A percentile compares a stretch with the other conserved stretches of the same genome.
Evolutionary conservation across 495 filamentous ascomycete genomes (phyloP).

Genomic region (Penicillium nucicola): DNA sequence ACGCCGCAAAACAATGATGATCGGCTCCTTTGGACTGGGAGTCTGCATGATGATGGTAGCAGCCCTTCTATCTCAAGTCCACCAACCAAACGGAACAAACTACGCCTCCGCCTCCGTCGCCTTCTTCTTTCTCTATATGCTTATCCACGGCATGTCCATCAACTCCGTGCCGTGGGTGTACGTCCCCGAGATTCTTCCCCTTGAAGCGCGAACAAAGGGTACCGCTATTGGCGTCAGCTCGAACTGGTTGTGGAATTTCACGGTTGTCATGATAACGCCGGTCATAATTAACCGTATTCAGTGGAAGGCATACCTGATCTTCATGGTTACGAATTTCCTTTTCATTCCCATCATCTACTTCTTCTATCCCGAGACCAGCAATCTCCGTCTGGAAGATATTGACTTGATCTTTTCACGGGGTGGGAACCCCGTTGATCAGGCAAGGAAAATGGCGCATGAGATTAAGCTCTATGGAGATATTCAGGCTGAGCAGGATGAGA

Average conservation of each 20-base stretch:
- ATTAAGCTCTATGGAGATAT: slow-evolving; percentile 12
- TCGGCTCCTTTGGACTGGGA: slow-evolving; percentile 46
- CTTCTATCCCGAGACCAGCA: slow-evolving; percentile 42
- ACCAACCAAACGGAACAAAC: slow-evolving; percentile 19
- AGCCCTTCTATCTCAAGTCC: slow-evolving; percentile 40
- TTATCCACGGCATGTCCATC: slow-evolving; percentile 45
- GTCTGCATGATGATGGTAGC: slow-evolving; percentile 53
- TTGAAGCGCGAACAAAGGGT: slow-evolving; percentile 40
- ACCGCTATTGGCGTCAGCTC: slow-evolving; percentile 39
- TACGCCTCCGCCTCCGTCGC: slow-evolving; percentile 41
- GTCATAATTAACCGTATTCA: slow-evolving; percentile 49
- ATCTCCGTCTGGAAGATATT: slow-evolving; percentile 41
- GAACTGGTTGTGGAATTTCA: slow-evolving; percentile 54
- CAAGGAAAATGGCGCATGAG: slow-evolving; percentile 12
- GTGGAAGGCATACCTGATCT: slow-evolving; percentile 62
- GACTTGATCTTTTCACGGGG: slow-evolving; percentile 31
- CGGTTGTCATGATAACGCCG: slow-evolving; percentile 59
- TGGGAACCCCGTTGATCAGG: slow-evolving; percentile 14
- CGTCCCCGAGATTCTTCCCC: slow-evolving; percentile 43
- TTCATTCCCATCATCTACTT: slow-evolving; percentile 46
- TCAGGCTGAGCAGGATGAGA: slow-evolving; percentile 5
- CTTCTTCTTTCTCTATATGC: slow-evolving; percentile 52
- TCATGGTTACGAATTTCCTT: slow-evolving; percentile 52
- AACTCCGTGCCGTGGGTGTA: slow-evolving; percentile 50
- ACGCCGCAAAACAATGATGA: slow-evolving; percentile 57